A percentile compares a stretch with the other conserved stretches of the same genome.
Conservation (phyloP, 179 eudicot genomes). For the Vitellaria paradoxa region DNA sequence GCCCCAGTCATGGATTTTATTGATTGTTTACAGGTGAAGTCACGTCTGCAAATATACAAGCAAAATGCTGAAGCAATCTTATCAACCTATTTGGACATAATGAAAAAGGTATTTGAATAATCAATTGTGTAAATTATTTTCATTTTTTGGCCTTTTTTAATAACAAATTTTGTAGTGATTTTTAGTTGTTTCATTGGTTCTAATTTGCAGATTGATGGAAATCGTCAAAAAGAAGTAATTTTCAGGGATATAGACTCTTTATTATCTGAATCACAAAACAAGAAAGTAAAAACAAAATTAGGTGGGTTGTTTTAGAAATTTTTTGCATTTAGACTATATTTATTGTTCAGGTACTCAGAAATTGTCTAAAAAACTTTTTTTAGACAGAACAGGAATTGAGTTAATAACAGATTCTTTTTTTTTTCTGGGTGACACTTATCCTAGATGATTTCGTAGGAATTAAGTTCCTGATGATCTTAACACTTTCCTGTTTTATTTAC, state of each 20-base stretch:
- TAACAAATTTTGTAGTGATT: not conserved
- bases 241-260: constrained; percentile 57
- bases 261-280: constrained; percentile 48
- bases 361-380: not conserved
- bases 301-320: constrained; percentile 29
- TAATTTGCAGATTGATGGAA: constrained; percentile 71
- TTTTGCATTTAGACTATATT: not conserved
- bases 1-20: not conserved
- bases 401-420: not conserved
- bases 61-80: constrained; percentile 70
- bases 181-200: constrained; percentile 6
- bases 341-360: not conserved
- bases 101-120: constrained; percentile 56
- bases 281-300: constrained; percentile 39
- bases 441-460: not conserved
- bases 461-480: not conserved
- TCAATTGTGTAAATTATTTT: not conserved
- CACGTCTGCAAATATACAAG: constrained; percentile 82
- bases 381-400: not conserved
- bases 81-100: constrained; percentile 51
- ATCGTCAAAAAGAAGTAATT: constrained; percentile 67
- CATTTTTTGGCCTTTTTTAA: not conserved
- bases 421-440: not conserved
- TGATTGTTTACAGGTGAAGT: constrained; percentile 53
- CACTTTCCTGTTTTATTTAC: constrained; percentile 4